These are phyloP conservation scores for Microbotryum violaceum DNA, from an alignment of 1,284 basidiomycete species.

Conservation along the genomic window DNA sequence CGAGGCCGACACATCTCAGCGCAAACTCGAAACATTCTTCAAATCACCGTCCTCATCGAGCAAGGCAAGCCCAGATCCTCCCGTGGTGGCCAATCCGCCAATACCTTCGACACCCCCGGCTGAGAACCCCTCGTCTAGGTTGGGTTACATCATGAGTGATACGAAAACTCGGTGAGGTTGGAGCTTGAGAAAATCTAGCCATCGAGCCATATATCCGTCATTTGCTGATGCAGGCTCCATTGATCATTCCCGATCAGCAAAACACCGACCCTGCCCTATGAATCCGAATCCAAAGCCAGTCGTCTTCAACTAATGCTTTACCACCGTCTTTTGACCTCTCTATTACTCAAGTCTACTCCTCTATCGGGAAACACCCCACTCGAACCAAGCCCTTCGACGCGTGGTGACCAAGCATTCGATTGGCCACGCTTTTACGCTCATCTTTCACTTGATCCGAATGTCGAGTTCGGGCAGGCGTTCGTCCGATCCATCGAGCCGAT, in stretches of 20 bases:
- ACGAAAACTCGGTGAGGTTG: constrained; percentile 23
- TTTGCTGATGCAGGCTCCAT: not conserved
- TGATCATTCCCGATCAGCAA: constrained; percentile 3
- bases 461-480: constrained; percentile 13
- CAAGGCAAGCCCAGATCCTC: not conserved
- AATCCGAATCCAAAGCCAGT: constrained; percentile 12
- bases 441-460: constrained; percentile 6
- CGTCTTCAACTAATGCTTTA: constrained; percentile 34
- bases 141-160: constrained; percentile 18
- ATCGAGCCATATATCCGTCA: too few species aligned
- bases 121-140: not conserved
- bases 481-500: constrained; percentile 21
- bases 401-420: constrained; percentile 5
- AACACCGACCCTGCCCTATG: constrained; percentile 15
- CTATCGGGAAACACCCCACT: not conserved
- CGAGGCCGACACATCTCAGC: not conserved
- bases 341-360: constrained; percentile 8
- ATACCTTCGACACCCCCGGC: not conserved
- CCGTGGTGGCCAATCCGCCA: not conserved
- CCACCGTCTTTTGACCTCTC: constrained; percentile 25
- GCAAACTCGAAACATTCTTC: constrained; percentile 11
- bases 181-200: too few species aligned
- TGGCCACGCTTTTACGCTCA: constrained; percentile 23
- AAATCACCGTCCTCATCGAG: constrained; percentile 4
- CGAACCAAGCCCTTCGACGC: not conserved